These are phyloP conservation scores for Cryphonectria naterciae DNA, from an alignment of 2,329 filamentous ascomycete species.

Conservation along the genomic window DNA sequence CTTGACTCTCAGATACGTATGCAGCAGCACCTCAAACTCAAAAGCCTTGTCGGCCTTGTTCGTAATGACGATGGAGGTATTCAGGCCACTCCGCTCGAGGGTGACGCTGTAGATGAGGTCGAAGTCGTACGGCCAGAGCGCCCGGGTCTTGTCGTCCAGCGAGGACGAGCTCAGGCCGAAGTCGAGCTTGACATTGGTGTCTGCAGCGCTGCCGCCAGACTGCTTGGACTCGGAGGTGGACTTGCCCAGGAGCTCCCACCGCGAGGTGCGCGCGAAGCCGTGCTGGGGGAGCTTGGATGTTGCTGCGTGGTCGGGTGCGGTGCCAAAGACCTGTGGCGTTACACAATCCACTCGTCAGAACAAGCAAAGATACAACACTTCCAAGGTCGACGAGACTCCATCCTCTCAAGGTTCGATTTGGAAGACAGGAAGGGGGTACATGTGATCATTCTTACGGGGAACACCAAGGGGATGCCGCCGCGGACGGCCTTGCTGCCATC, in stretches of 20 bases:
- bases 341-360: constrained; percentile 1
- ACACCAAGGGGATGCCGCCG: constrained; percentile 90
- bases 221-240: constrained; percentile 66
- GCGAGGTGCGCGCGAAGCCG: constrained; percentile 87
- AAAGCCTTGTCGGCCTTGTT: constrained; percentile 84
- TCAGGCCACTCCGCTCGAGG: constrained; percentile 72
- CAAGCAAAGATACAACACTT: not conserved
- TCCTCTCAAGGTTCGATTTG: not conserved
- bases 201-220: constrained; percentile 37
- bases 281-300: constrained; percentile 85
- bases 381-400: not conserved
- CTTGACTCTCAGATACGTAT: constrained; percentile 84
- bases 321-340: constrained; percentile 78
- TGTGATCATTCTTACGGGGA: constrained; percentile 77
- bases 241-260: constrained; percentile 94
- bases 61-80: constrained; percentile 82
- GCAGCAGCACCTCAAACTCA: constrained; percentile 89
- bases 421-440: constrained; percentile 5
- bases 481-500: constrained; percentile 90
- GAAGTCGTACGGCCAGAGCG: constrained; percentile 85
- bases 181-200: constrained; percentile 86
- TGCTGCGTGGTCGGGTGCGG: constrained; percentile 74
- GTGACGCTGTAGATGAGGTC: constrained; percentile 93
- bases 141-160: constrained; percentile 68
- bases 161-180: constrained; percentile 83